Percentiles rank a stretch among this genome's conserved stretches.
Evolutionary conservation across 208 protist genomes (phyloP).

Genomic region (Trypanosoma conorhini): DNA sequence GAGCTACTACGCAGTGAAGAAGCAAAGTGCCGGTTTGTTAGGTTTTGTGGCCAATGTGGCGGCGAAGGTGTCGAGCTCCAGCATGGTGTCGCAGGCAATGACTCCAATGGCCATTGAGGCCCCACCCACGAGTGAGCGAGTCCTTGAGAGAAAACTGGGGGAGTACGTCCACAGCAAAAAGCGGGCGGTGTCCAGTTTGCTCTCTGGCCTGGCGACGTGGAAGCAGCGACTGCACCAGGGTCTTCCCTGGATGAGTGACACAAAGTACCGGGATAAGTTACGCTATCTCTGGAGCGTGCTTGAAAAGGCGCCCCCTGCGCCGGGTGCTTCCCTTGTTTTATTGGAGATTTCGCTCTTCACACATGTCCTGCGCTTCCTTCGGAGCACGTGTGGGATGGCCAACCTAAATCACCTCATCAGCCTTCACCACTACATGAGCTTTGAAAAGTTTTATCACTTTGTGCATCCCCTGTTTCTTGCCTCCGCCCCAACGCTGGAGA

Average conservation of each 20-base stretch:
- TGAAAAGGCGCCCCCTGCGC: slow-evolving; percentile 14
- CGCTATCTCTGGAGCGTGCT: slow-evolving; percentile 36
- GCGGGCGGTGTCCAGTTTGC: slow-evolving; percentile 12
- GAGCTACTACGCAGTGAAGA: slow-evolving; percentile 23
- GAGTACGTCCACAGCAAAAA: slow-evolving; percentile 19
- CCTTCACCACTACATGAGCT: slow-evolving; percentile 25
- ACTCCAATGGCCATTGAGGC: slow-evolving; percentile 31
- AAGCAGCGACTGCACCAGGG: slow-evolving; percentile 35
- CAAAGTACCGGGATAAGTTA: slow-evolving; percentile 36
- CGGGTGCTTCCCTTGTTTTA: slow-evolving; percentile 27
- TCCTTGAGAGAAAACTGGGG: slow-evolving; percentile 24
- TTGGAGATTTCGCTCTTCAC: slow-evolving; percentile 52
- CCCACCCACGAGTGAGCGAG: slow-evolving; percentile 30
- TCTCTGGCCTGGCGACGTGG: slow-evolving; percentile 41
- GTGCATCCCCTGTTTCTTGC: slow-evolving; percentile 34
- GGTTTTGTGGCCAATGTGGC: slow-evolving; percentile 43
- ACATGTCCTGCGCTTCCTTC: slow-evolving; percentile 28
- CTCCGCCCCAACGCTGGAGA: slow-evolving; percentile 10
- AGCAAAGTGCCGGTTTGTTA: slow-evolving; percentile 28
- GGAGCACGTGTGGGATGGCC: slow-evolving; percentile 7
- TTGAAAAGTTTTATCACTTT: slow-evolving; percentile 38
- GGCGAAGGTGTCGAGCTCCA: slow-evolving; percentile 22
- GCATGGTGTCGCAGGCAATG: slow-evolving; percentile 10
- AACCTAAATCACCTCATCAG: slow-evolving; percentile 13
- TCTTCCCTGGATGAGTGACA: slow-evolving; percentile 35